Evolutionary conservation across 192 early-diverging fungal genomes (phyloP).

Genomic region (Coemansia sp.): DNA sequence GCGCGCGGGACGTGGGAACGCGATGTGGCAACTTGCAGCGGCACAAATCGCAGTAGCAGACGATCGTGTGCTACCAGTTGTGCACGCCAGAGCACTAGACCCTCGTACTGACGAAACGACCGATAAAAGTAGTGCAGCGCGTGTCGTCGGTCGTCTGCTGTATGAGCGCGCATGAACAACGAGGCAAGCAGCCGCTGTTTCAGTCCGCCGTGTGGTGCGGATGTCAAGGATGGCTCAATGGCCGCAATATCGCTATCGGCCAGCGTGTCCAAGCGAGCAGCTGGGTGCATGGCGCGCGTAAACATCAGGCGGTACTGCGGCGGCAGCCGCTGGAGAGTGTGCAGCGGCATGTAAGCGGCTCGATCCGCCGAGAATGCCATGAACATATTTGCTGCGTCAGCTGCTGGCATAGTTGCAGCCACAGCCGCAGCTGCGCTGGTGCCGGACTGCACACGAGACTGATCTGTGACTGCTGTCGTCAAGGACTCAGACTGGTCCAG

Average conservation of each 20-base stretch:
- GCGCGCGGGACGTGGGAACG: slow-evolving; percentile 30
- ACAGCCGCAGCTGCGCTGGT: slow-evolving; percentile 7
- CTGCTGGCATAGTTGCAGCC: slow-evolving; percentile 1
- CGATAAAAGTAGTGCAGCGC: slow-evolving; percentile 44
- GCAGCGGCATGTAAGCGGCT: slow-evolving; percentile 17
- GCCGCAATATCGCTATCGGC: slow-evolving; percentile 26
- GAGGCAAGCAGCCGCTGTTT: slow-evolving; percentile 48
- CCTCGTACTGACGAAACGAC: slow-evolving; percentile 48
- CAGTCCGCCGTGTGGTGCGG: slow-evolving; percentile 42
- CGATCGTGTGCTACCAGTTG: slow-evolving; percentile 30
- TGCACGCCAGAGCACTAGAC: slow-evolving; percentile 48
- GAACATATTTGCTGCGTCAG: slow-evolving; percentile 14
- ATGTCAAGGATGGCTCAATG: slow-evolving; percentile 40
- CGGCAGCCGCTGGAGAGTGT: slow-evolving; percentile 30
- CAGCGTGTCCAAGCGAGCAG: slow-evolving; percentile 26
- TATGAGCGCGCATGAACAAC: slow-evolving; percentile 32
- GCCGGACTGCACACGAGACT: not conserved
- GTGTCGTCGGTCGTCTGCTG: slow-evolving; percentile 9
- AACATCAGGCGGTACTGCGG: slow-evolving; percentile 47
- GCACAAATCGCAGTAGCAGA: slow-evolving; percentile 50
- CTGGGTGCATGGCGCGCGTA: slow-evolving; percentile 35
- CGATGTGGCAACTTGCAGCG: slow-evolving; percentile 44
- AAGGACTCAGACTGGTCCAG: not conserved
- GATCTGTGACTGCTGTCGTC: not conserved
- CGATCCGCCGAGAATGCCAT: slow-evolving; percentile 15